A percentile compares a stretch with the other conserved stretches of the same genome.
Conservation (phyloP, 306 rosid genomes). For the Crotalaria pallida region DNA sequence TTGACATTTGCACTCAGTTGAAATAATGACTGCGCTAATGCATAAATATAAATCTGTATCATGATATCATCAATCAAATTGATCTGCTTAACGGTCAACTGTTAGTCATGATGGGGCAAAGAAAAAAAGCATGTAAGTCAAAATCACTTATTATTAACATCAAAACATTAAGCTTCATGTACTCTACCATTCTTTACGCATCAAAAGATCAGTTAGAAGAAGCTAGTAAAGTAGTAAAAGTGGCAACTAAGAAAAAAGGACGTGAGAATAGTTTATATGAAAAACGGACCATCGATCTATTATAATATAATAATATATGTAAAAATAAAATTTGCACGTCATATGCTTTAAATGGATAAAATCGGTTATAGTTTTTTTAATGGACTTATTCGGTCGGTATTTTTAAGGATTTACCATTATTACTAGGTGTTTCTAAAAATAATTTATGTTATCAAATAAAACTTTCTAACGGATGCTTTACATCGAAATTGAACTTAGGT, state of each 20-base stretch:
- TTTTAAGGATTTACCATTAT: too few relatives aligned
- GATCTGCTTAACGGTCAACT: conserved; percentile 28
- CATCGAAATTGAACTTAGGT: too few relatives aligned
- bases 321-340: too few relatives aligned
- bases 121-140: conserved; percentile 32
- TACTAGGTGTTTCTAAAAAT: too few relatives aligned
- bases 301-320: too few relatives aligned
- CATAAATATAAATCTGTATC: conserved; percentile 15
- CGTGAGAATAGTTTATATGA: conserved; percentile 21
- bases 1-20: conserved; percentile 24
- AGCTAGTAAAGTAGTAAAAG: conserved; percentile 42
- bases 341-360: too few relatives aligned
- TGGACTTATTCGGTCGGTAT: too few relatives aligned
- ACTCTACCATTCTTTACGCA: conserved; percentile 12
- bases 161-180: conserved; percentile 23
- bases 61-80: conserved; percentile 26
- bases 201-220: conserved; percentile 10
- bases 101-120: conserved; percentile 7
- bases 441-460: too few relatives aligned
- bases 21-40: conserved; percentile 51
- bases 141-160: conserved; percentile 22
- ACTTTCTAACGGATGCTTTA: too few relatives aligned
- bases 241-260: conserved; percentile 19
- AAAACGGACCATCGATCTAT: conserved; percentile 10
- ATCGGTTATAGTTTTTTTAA: too few relatives aligned